A percentile compares a stretch with the other conserved stretches of the same genome.
Conservation (phyloP, 768 basidiomycete species). For the Russula virescens region DNA sequence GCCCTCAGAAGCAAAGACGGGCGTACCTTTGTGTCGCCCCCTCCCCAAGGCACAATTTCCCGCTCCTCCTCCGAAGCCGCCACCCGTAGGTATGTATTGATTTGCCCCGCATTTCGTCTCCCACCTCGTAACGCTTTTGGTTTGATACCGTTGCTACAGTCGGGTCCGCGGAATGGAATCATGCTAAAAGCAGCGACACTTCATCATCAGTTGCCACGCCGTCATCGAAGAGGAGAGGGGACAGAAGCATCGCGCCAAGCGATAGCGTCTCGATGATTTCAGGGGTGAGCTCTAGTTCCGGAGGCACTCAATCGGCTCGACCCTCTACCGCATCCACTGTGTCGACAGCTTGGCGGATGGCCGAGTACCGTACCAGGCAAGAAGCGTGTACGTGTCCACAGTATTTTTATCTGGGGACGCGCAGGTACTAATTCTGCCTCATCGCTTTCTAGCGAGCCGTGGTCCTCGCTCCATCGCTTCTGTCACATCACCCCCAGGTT, state of each 20-base stretch:
- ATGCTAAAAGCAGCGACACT: neutral
- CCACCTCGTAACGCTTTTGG: neutral
- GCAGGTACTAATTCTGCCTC: neutral
- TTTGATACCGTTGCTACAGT: neutral
- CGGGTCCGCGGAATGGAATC: constrained; percentile 25
- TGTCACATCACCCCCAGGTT: neutral
- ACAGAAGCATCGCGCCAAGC: neutral
- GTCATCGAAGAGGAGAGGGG: neutral
- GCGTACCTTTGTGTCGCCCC: constrained; percentile 38
- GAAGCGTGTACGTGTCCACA: neutral
- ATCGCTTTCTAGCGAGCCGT: neutral
- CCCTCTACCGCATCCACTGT: neutral
- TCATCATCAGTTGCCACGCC: neutral
- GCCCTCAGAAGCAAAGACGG: constrained; percentile 38
- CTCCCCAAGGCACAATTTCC: constrained; percentile 35
- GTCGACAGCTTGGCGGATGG: neutral
- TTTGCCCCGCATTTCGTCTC: neutral
- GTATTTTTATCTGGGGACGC: neutral
- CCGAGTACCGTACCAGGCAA: neutral
- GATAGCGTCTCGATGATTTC: neutral
- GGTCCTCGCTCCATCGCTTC: neutral
- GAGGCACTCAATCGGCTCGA: neutral
- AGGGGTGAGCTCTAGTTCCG: neutral
- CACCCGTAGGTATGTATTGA: constrained; percentile 31
- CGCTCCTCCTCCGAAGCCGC: constrained; percentile 28